These are phyloP conservation scores for Coemansia sp. DNA, from an alignment of 192 early-diverging fungal species.

Conservation along the genomic window DNA sequence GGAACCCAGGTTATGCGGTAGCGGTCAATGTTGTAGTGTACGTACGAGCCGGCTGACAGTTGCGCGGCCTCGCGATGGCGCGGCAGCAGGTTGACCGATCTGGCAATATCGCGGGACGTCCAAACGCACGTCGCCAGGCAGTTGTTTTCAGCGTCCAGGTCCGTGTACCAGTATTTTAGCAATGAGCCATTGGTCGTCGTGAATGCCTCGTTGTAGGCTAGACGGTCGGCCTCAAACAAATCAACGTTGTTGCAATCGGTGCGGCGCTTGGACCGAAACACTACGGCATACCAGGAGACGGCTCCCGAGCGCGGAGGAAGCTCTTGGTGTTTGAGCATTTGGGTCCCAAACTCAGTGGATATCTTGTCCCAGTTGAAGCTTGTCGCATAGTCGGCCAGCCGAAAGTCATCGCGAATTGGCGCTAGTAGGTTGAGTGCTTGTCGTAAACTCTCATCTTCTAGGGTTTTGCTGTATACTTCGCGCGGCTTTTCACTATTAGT, in stretches of 20 bases:
- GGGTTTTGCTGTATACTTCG: slow-evolving; percentile 17
- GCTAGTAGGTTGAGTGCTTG: slow-evolving; percentile 27
- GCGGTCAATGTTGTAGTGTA: slow-evolving; percentile 38
- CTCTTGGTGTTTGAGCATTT: neutral
- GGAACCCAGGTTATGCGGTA: slow-evolving; percentile 25
- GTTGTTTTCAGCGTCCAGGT: slow-evolving; percentile 35
- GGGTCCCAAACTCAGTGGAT: slow-evolving; percentile 8
- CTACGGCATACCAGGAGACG: slow-evolving; percentile 41
- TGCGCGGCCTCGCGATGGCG: slow-evolving; percentile 27
- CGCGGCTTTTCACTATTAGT: neutral
- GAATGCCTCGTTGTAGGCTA: slow-evolving; percentile 45
- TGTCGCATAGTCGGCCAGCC: slow-evolving; percentile 26
- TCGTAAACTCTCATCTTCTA: slow-evolving; percentile 41
- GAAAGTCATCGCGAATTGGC: slow-evolving; percentile 22
- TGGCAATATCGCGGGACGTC: slow-evolving; percentile 33
- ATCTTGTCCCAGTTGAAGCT: slow-evolving; percentile 48
- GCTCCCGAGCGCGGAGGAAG: neutral
- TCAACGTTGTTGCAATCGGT: slow-evolving; percentile 38
- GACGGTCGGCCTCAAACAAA: slow-evolving; percentile 36
- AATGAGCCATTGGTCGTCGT: slow-evolving; percentile 28
- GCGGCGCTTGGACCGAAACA: slow-evolving; percentile 40
- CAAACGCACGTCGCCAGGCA: slow-evolving; percentile 50
- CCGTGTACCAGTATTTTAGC: slow-evolving; percentile 46
- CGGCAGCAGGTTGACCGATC: slow-evolving; percentile 40
- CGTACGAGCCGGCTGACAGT: slow-evolving; percentile 41